Evolutionary conservation across 441 rosid genomes (phyloP).

Genomic region (Adansonia rubrostipa): DNA sequence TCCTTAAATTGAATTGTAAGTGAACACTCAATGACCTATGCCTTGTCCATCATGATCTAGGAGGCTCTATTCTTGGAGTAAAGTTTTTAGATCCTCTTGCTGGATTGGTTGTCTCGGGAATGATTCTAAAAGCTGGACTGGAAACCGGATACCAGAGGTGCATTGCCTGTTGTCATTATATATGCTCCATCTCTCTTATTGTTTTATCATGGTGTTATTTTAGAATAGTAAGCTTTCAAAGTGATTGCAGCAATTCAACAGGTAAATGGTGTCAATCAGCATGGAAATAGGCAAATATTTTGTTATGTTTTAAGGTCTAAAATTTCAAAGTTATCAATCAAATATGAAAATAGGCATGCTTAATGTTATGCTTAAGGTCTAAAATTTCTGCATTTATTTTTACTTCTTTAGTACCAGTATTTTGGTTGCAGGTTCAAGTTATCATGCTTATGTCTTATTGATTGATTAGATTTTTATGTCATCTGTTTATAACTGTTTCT

Average conservation of each 20-base stretch:
- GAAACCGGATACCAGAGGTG: conserved; percentile 93
- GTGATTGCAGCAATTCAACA: not conserved
- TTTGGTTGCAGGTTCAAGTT: not conserved
- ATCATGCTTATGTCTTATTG: conserved; percentile 3
- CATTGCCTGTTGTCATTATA: conserved; percentile 15
- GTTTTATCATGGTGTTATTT: not conserved
- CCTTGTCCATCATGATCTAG: conserved; percentile 49
- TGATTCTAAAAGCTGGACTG: conserved; percentile 84
- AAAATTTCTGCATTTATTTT: not conserved
- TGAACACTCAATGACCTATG: conserved; percentile 15
- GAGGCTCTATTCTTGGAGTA: conserved; percentile 91
- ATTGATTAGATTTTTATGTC: conserved; percentile 13
- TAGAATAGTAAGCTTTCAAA: not conserved
- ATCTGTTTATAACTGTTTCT: conserved; percentile 16
- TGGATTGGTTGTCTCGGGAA: conserved; percentile 86
- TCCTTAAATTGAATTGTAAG: conserved; percentile 17
- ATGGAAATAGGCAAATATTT: not conserved
- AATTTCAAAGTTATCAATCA: not conserved
- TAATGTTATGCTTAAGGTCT: no score
- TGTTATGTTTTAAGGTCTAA: not conserved
- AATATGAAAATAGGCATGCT: not conserved
- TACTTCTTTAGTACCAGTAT: not conserved
- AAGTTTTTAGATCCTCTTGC: conserved; percentile 92
- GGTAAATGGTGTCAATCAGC: not conserved
- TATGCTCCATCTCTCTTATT: not conserved